These are phyloP conservation scores for Plectosphaerella plurivora DNA, from an alignment of 2,329 filamentous ascomycete genomes.

Conservation along the genomic window DNA sequence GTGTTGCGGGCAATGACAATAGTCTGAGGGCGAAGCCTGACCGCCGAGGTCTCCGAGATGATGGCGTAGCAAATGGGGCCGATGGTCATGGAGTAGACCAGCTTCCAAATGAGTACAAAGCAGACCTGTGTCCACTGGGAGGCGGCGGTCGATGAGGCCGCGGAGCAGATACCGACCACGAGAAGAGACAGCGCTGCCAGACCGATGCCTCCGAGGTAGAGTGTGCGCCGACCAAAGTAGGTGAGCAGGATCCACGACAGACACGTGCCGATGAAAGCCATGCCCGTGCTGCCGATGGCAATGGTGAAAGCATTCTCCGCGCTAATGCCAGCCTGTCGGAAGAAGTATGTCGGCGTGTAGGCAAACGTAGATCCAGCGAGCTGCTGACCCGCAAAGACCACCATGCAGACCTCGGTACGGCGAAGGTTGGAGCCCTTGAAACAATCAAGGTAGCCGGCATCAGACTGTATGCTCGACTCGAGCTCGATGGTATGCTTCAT, in stretches of 20 bases:
- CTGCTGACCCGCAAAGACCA: slow-evolving; percentile 35
- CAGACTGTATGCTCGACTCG: slow-evolving; percentile 32
- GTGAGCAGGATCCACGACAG: slow-evolving; percentile 38
- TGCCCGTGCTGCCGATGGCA: slow-evolving; percentile 32
- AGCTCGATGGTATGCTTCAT: slow-evolving; percentile 29
- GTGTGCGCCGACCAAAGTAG: slow-evolving; percentile 33
- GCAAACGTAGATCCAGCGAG: slow-evolving; percentile 32
- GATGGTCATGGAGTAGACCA: slow-evolving; percentile 34
- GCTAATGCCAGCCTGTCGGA: slow-evolving; percentile 37
- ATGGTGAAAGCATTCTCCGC: slow-evolving; percentile 32
- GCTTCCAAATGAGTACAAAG: slow-evolving; percentile 38
- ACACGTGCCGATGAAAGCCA: slow-evolving; percentile 32
- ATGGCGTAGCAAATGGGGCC: slow-evolving; percentile 38
- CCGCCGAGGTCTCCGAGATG: slow-evolving; percentile 27
- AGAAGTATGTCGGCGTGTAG: slow-evolving; percentile 41
- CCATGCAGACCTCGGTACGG: slow-evolving; percentile 37
- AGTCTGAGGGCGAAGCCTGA: slow-evolving; percentile 35
- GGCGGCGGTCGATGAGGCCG: slow-evolving; percentile 24
- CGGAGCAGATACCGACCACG: slow-evolving; percentile 36
- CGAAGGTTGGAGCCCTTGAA: slow-evolving; percentile 40
- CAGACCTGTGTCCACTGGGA: slow-evolving; percentile 32
- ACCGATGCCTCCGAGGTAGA: slow-evolving; percentile 34
- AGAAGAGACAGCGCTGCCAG: slow-evolving; percentile 30
- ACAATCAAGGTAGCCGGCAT: slow-evolving; percentile 40
- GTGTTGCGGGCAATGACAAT: slow-evolving; percentile 32